A percentile compares a stretch with the other conserved stretches of the same genome.
Evolutionary conservation across 2,329 filamentous ascomycete genomes (phyloP).

Genomic region (Ophiocordyceps camponoti-floridani): DNA sequence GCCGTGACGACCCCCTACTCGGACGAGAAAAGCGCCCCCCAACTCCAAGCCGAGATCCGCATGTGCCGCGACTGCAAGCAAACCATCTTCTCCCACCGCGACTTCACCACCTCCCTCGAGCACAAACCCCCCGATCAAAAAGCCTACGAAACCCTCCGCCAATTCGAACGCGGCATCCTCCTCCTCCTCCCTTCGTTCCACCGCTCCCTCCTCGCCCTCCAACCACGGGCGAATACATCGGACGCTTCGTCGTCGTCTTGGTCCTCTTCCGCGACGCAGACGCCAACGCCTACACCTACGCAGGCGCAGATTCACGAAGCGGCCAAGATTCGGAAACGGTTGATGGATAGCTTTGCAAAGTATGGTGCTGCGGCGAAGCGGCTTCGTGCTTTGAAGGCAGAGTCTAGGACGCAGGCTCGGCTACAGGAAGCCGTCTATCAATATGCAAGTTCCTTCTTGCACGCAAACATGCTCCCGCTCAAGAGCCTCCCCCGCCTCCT

Average conservation of each 20-base stretch:
- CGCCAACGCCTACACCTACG: slow-evolving; percentile 22
- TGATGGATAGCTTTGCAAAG: slow-evolving; percentile 78
- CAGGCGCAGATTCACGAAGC: slow-evolving; percentile 65
- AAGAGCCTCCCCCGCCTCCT: slow-evolving; percentile 56
- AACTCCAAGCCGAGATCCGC: slow-evolving; percentile 61
- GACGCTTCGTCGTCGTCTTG: too few relatives aligned
- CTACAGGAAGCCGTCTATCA: slow-evolving; percentile 71
- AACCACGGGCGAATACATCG: slow-evolving; percentile 23
- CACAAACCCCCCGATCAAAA: slow-evolving; percentile 58
- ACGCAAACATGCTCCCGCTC: slow-evolving; percentile 78
- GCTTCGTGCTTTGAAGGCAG: slow-evolving; percentile 60
- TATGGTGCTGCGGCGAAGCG: slow-evolving; percentile 70
- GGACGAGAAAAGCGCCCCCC: slow-evolving; percentile 21
- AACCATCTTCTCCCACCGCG: slow-evolving; percentile 45
- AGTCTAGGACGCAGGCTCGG: slow-evolving; percentile 51
- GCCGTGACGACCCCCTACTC: slow-evolving; percentile 11
- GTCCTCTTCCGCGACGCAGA: too few relatives aligned
- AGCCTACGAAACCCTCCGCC: slow-evolving; percentile 64
- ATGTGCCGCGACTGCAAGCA: slow-evolving; percentile 80
- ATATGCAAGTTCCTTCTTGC: slow-evolving; percentile 67
- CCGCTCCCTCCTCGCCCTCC: slow-evolving; percentile 52
- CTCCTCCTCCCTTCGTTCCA: slow-evolving; percentile 73
- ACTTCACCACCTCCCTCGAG: slow-evolving; percentile 55
- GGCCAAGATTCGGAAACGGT: slow-evolving; percentile 70
- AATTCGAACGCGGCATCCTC: slow-evolving; percentile 77